A percentile compares a stretch with the other conserved stretches of the same genome.
phyloP scores from a whole-genome alignment of 73 alveolate species.

The Paramecium tetraurelia region DNA sequence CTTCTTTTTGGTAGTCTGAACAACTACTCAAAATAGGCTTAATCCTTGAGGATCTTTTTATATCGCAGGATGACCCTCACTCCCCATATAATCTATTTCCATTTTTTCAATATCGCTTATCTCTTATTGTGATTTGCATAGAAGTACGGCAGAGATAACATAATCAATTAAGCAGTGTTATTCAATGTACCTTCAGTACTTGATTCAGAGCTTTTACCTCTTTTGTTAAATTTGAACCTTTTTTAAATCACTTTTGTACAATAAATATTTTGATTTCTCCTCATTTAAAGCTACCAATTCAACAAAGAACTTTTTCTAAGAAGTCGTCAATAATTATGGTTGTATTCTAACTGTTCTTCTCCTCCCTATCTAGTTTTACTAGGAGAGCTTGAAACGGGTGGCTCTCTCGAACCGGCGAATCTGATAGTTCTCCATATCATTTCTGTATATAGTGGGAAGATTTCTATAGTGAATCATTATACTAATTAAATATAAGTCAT shows the following conservation, averaged over 20 bases:
- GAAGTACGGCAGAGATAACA: neutral
- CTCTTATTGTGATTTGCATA: neutral
- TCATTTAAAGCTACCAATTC: neutral
- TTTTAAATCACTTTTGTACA: neutral
- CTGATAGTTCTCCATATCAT: neutral
- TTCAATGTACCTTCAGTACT: neutral
- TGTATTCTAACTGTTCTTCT: neutral
- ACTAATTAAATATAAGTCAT: neutral
- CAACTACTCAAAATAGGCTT: neutral
- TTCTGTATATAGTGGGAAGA: neutral
- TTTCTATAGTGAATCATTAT: neutral
- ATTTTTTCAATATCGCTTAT: neutral
- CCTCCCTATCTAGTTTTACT: neutral
- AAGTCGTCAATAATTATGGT: neutral
- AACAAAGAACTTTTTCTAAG: neutral
- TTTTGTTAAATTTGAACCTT: neutral
- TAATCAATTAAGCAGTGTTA: neutral
- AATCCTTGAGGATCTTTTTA: neutral
- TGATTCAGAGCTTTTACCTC: conserved; percentile 2
- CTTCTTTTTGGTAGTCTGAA: neutral
- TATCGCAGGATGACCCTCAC: neutral
- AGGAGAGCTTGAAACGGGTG: neutral
- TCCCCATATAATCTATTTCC: conserved; percentile 1
- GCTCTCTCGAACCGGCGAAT: neutral
- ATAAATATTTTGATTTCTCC: neutral